Percentiles rank a stretch among this genome's conserved stretches.
Conservation (phyloP, 768 basidiomycete genomes). For the Mrakia frigida region DNA sequence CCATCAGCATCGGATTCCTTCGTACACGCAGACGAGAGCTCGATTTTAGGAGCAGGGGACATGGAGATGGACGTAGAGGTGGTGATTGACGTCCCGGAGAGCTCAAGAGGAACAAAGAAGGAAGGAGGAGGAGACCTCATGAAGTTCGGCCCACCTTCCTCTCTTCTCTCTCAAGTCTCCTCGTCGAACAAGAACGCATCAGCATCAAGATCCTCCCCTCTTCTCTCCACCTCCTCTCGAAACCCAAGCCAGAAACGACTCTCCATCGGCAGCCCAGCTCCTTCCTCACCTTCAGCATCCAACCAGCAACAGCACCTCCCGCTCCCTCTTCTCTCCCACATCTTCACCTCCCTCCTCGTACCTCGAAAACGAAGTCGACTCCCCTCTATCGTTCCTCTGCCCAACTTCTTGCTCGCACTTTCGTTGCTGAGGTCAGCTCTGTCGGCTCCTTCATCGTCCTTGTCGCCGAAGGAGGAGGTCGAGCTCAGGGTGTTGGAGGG, state of each 20-base stretch:
- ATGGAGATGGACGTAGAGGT: not conserved
- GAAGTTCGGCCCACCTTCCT: constrained; percentile 2
- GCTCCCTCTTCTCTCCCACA: not conserved
- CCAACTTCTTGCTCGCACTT: constrained; percentile 4
- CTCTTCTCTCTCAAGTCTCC: constrained; percentile 4
- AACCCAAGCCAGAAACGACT: not conserved
- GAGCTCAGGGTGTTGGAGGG: constrained; percentile 27
- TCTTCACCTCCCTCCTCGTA: constrained; percentile 14
- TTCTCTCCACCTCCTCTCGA: not conserved
- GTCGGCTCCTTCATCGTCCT: not conserved
- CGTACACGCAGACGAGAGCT: not conserved
- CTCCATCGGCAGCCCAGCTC: not conserved
- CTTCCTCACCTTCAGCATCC: not conserved
- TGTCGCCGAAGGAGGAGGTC: constrained; percentile 27
- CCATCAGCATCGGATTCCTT: not conserved
- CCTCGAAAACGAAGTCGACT: not conserved
- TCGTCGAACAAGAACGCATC: not conserved
- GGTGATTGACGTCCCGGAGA: not conserved
- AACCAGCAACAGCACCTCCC: constrained; percentile 2
- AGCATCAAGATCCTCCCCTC: not conserved
- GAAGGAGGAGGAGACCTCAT: not conserved
- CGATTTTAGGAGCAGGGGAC: not conserved
- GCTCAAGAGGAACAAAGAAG: not conserved
- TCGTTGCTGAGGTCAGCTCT: not conserved
- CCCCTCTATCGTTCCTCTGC: constrained; percentile 5